Percentiles rank a stretch among this genome's conserved stretches.
phyloP scores from a whole-genome alignment of 371 early-diverging fungal genomes.

The Syncephalastrum racemosum region DNA sequence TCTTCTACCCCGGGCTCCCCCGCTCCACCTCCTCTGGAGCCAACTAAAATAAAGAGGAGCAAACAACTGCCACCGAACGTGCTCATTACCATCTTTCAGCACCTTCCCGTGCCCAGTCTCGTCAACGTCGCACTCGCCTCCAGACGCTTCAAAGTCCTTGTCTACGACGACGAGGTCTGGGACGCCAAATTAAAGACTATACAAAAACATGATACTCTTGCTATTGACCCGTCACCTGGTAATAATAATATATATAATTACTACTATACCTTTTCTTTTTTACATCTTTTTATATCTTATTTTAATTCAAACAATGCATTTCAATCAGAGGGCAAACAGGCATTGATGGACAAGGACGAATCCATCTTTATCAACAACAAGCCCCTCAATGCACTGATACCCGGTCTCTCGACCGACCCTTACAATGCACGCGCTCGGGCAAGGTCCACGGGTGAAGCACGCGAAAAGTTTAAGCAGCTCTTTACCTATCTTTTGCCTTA shows the following conservation, averaged over 20 bases:
- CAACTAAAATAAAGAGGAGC: background rate
- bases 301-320: background rate
- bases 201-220: constrained; percentile 29
- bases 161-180: constrained; percentile 68
- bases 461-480: constrained; percentile 68
- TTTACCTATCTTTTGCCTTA: constrained; percentile 68
- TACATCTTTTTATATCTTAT: constrained; percentile 1
- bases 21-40: background rate
- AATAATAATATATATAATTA: background rate
- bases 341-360: constrained; percentile 34
- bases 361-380: constrained; percentile 49
- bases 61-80: constrained; percentile 50
- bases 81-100: constrained; percentile 46
- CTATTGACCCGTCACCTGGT: background rate
- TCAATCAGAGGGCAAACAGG: constrained; percentile 11
- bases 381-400: constrained; percentile 52
- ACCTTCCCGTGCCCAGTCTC: constrained; percentile 50
- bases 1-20: no score
- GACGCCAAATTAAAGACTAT: constrained; percentile 48
- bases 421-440: constrained; percentile 53
- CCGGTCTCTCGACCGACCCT: constrained; percentile 58
- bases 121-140: constrained; percentile 52
- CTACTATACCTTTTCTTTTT: background rate
- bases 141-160: constrained; percentile 64
- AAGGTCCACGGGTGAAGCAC: constrained; percentile 54